Percentiles rank a stretch among this genome's conserved stretches.
These are phyloP conservation scores for Globisporangium sylvaticum DNA, from an alignment of 352 stramenopile genomes.

Conservation along the genomic window DNA sequence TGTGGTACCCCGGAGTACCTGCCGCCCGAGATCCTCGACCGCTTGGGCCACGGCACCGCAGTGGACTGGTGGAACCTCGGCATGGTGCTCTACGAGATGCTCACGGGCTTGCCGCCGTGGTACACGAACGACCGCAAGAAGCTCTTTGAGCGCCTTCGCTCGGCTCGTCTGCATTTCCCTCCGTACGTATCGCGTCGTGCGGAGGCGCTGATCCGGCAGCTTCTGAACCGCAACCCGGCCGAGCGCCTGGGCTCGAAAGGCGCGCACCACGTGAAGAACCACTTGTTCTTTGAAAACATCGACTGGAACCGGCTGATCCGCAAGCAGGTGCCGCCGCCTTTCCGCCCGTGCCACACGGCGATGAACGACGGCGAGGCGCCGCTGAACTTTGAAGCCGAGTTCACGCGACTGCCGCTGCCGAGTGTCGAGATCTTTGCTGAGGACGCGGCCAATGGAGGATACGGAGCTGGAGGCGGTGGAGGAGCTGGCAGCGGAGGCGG, in stretches of 20 bases:
- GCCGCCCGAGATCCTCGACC: conserved; percentile 81
- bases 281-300: conserved; percentile 78
- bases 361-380: conserved; percentile 71
- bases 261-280: conserved; percentile 60
- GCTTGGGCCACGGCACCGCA: conserved; percentile 80
- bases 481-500: background rate
- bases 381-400: conserved; percentile 85
- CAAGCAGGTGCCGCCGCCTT: conserved; percentile 63
- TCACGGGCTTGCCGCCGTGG: conserved; percentile 80
- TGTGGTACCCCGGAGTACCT: conserved; percentile 89
- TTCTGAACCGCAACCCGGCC: conserved; percentile 75
- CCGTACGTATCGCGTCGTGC: conserved; percentile 76
- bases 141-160: conserved; percentile 81
- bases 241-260: conserved; percentile 68
- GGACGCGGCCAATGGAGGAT: background rate
- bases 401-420: conserved; percentile 78
- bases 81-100: conserved; percentile 83
- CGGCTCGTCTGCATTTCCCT: conserved; percentile 77
- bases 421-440: conserved; percentile 40
- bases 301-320: conserved; percentile 61
- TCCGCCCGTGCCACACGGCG: conserved; percentile 69
- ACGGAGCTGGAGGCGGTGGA: conserved; percentile 13
- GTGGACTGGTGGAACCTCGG: conserved; percentile 93
- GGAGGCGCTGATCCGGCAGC: conserved; percentile 70
- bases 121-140: conserved; percentile 90